Percentiles rank a stretch among this genome's conserved stretches.
Conservation (phyloP, 2,329 filamentous ascomycete species). For the Fusarium sp. region DNA sequence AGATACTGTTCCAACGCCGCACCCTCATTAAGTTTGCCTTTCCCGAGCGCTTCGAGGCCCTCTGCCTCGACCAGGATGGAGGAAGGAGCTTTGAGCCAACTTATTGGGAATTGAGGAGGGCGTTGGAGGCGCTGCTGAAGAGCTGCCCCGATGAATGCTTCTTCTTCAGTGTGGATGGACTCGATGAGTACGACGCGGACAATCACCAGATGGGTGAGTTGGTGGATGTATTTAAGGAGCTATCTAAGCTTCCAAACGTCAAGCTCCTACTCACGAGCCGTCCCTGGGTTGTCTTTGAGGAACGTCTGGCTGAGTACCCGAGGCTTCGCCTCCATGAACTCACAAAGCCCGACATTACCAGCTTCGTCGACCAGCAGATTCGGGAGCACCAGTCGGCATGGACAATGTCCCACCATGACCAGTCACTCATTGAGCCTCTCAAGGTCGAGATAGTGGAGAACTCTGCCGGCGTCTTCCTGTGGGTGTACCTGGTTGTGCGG, state of each 20-base stretch:
- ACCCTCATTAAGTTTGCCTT: neutral
- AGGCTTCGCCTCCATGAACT: neutral
- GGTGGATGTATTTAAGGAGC: neutral
- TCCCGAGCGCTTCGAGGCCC: neutral
- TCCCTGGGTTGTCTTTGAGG: neutral
- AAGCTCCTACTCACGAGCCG: neutral
- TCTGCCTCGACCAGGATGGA: neutral
- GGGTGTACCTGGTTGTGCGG: neutral
- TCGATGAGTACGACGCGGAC: neutral
- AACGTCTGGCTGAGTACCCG: neutral
- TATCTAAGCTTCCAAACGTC: neutral
- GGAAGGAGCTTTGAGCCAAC: neutral
- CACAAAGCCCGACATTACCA: neutral
- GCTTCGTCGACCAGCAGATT: neutral
- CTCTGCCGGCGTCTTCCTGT: neutral
- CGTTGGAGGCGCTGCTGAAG: neutral
- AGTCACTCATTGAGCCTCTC: neutral
- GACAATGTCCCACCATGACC: neutral
- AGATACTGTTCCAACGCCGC: neutral
- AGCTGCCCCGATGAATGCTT: neutral
- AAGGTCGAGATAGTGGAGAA: neutral
- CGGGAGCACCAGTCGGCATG: neutral
- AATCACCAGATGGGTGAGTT: neutral
- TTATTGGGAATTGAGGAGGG: neutral
- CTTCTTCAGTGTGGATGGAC: no score